Percentiles rank a stretch among this genome's conserved stretches.
These are phyloP conservation scores for Cnidoscolus chayamansa DNA, from an alignment of 441 rosid species.

Conservation along the genomic window DNA sequence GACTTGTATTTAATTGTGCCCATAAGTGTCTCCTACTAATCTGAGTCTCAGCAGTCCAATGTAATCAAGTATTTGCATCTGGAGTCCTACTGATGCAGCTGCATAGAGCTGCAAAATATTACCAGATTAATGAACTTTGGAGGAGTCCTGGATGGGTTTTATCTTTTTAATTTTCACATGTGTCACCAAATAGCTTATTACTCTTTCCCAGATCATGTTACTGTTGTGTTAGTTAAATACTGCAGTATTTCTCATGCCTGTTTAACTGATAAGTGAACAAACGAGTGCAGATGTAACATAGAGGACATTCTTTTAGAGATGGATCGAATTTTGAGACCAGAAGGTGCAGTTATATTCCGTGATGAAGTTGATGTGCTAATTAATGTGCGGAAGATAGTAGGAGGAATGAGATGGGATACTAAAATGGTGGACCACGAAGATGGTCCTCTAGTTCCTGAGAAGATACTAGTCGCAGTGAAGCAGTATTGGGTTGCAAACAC, in stretches of 20 bases:
- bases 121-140: background rate
- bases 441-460: constrained; percentile 88
- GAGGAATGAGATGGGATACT: constrained; percentile 94
- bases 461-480: constrained; percentile 67
- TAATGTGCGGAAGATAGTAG: constrained; percentile 55
- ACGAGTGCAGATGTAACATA: constrained; percentile 57
- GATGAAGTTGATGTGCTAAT: constrained; percentile 77
- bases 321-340: constrained; percentile 89
- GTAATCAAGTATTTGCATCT: background rate
- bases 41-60: background rate
- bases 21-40: background rate
- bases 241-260: background rate
- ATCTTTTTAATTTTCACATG: background rate
- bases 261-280: constrained; percentile 7
- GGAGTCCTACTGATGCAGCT: too few relatives aligned
- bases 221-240: background rate
- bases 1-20: background rate
- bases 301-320: constrained; percentile 88
- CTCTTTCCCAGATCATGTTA: background rate
- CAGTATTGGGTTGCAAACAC: constrained; percentile 89
- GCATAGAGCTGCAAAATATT: too few relatives aligned
- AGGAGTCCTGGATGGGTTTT: background rate
- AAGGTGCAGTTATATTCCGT: constrained; percentile 78
- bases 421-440: constrained; percentile 95
- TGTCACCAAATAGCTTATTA: background rate